Conservation (phyloP, 345 rosid species). For the Firmiana major region DNA sequence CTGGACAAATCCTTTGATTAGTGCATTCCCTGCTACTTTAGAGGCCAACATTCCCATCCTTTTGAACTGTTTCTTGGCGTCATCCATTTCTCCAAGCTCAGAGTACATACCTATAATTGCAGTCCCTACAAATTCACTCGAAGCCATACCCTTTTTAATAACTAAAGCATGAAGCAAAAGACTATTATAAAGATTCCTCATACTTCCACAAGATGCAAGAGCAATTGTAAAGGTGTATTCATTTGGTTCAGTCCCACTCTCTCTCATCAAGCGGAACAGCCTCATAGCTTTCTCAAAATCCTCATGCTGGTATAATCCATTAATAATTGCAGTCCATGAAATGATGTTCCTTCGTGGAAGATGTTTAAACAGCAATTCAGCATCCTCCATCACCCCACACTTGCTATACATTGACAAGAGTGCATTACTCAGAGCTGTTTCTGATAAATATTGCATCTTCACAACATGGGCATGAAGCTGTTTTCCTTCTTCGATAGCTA, state of each 20-base stretch:
- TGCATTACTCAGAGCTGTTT: conserved; percentile 24
- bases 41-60: conserved; percentile 17
- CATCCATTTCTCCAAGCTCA: conserved; percentile 15
- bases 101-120: conserved; percentile 28
- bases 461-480: conserved; percentile 27
- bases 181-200: conserved; percentile 10
- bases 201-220: conserved; percentile 23
- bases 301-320: conserved; percentile 21
- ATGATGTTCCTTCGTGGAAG: conserved; percentile 21
- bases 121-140: conserved; percentile 21
- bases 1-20: conserved; percentile 19
- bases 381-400: conserved; percentile 21
- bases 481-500: conserved; percentile 19
- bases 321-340: conserved; percentile 25
- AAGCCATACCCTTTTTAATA: conserved; percentile 24
- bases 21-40: conserved; percentile 20
- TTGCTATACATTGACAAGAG: conserved; percentile 28
- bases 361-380: conserved; percentile 21
- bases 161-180: conserved; percentile 22
- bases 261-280: conserved; percentile 22
- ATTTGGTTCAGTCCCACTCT: conserved; percentile 23
- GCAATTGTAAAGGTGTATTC: conserved; percentile 22
- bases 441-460: conserved; percentile 25
- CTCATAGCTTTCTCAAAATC: conserved; percentile 22
- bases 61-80: conserved; percentile 18